Evolutionary conservation across 257 asterid species (phyloP).

Genomic region (Schizonepeta tenuifolia): DNA sequence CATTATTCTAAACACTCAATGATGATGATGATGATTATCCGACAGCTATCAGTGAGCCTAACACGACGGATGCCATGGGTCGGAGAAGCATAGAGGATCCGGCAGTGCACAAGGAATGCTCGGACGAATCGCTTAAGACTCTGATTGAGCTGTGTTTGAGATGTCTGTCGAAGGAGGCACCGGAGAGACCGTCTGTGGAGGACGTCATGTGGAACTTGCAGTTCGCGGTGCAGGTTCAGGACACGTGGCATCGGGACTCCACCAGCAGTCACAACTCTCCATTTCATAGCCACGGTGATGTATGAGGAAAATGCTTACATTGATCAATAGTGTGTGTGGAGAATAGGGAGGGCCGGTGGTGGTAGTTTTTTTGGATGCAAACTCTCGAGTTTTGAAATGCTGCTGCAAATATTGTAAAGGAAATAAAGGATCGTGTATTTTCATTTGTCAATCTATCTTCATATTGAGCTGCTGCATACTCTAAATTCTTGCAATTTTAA

Average conservation of each 20-base stretch:
- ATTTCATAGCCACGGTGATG: conserved; percentile 17
- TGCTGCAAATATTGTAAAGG: neutral
- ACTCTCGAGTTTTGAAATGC: neutral
- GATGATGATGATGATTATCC: neutral
- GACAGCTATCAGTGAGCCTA: conserved; percentile 65
- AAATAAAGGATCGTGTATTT: conserved; percentile 1
- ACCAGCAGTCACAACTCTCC: conserved; percentile 61
- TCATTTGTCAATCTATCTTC: neutral
- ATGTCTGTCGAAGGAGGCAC: conserved; percentile 57
- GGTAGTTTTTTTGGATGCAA: neutral
- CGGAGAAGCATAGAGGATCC: conserved; percentile 75
- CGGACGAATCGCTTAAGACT: conserved; percentile 71
- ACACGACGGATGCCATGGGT: conserved; percentile 49
- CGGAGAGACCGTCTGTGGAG: conserved; percentile 74
- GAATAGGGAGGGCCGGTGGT: too few species aligned
- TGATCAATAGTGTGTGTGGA: too few species aligned
- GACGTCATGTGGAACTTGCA: conserved; percentile 88
- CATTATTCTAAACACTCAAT: neutral
- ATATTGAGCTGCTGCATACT: neutral
- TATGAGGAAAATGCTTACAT: conserved; percentile 6
- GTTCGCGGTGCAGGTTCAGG: conserved; percentile 90
- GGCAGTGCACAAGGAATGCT: conserved; percentile 64
- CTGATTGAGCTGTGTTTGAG: conserved; percentile 68
- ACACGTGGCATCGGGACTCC: conserved; percentile 49
- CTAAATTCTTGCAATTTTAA: neutral